Percentiles rank a stretch among this genome's conserved stretches.
phyloP scores from a whole-genome alignment of 192 early-diverging fungal genomes.

The Funneliformis geosporum region DNA sequence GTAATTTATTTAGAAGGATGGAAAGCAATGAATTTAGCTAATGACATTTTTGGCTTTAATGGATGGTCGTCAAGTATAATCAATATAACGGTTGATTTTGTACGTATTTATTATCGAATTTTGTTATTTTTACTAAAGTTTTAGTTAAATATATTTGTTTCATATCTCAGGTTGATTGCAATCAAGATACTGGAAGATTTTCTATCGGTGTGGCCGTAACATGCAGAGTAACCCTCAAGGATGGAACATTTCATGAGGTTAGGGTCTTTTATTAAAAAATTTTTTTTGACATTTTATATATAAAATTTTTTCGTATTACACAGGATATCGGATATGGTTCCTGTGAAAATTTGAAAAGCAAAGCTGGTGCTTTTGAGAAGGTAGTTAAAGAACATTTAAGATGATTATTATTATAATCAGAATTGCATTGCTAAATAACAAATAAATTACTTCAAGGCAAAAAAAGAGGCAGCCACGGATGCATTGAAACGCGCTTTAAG shows the following conservation, averaged over 20 bases:
- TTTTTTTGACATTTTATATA: neutral
- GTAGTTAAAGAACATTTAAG: slow-evolving; percentile 39
- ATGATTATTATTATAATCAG: neutral
- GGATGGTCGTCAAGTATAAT: slow-evolving; percentile 84
- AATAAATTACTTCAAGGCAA: slow-evolving; percentile 51
- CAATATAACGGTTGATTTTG: slow-evolving; percentile 78
- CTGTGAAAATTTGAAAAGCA: slow-evolving; percentile 74
- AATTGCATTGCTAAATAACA: neutral
- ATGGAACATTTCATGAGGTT: slow-evolving; percentile 86
- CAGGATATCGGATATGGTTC: slow-evolving; percentile 88
- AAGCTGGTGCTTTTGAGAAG: slow-evolving; percentile 83
- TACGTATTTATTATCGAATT: too few species aligned
- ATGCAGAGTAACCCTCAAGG: slow-evolving; percentile 80
- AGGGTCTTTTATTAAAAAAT: neutral
- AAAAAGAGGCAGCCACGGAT: slow-evolving; percentile 91
- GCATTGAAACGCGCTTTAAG: slow-evolving; percentile 85
- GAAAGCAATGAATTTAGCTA: slow-evolving; percentile 83
- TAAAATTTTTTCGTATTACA: neutral
- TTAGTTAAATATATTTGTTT: neutral
- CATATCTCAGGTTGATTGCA: slow-evolving; percentile 15
- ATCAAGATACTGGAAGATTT: slow-evolving; percentile 49
- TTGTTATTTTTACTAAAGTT: neutral
- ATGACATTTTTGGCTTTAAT: slow-evolving; percentile 93
- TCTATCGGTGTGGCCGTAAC: slow-evolving; percentile 74
- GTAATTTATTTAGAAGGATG: slow-evolving; percentile 84